Base-by-base conservation (phyloP, 495 filamentous ascomycete species). In the Penicillium arizonense region DNA sequence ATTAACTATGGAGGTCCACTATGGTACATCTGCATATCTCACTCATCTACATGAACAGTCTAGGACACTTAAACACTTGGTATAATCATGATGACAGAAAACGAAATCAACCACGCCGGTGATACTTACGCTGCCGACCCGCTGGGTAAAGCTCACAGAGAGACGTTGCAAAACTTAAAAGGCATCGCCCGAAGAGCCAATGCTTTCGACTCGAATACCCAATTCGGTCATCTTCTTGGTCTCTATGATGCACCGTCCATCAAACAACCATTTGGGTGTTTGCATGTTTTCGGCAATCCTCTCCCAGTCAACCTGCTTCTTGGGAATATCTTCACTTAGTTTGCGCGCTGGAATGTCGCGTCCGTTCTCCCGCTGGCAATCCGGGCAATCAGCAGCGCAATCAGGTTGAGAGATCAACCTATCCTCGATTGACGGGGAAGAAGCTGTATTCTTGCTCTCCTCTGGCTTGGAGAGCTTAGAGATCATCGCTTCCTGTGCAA, bases 251-350 rank as follows among this genome's bases (percentile, higher is more conserved):
- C 83, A 81, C 26, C 84, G 75, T 4, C 87, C 87, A 50, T 90
- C 87, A 60, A 90, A 90, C 3, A 89, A 64, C 71, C 81, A 87
- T 47, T 78, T 81, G 1, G 87, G 87, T 37, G 82, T 77, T 35
- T 75, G 71, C 85, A 90, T 88, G n/a, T 70, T 61, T 3, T 57
- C 46, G 2, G 71, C 64, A 16, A 78, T 63, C 12, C 69, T 67
- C 2, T 59, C 57, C 82, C 82, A 84, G 54, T 85, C 77, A 18
- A 85, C 45, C 32, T 52, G 54, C 36, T 63, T 40, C 42, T 55
- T 53, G 1, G 57, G 47, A 8, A 21, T 9, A n/a, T 24, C 28
- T 1, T 55, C 35, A 14, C 34, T 38, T 26, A 46, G 20, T 36
- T 54, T 28, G 37, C 35, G 28, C 32, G 21, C 39, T 4, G 32